phyloP scores from a whole-genome alignment of 2,329 filamentous ascomycete species.

The Ciborinia camelliae region DNA sequence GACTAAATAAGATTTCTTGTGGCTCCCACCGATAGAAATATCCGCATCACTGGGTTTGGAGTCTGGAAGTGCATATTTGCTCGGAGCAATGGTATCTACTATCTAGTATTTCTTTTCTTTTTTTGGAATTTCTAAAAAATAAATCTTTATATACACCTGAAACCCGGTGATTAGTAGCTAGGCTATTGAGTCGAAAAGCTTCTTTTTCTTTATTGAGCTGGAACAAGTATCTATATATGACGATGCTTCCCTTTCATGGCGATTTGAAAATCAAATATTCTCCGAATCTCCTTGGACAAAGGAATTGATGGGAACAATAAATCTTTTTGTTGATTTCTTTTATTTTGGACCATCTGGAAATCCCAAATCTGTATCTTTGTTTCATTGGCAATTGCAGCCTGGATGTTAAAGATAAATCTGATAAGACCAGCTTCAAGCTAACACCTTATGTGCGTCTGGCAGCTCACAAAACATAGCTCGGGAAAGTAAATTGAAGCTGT shows the following conservation, averaged over 20 bases:
- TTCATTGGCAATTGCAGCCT: neutral
- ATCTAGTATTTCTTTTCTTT: no score
- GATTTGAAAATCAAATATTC: neutral
- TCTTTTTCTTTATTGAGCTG: neutral
- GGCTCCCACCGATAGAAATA: no score
- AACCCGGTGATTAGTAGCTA: no score
- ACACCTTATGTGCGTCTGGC: neutral
- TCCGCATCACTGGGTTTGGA: no score
- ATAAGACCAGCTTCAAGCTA: neutral
- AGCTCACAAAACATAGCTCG: no score
- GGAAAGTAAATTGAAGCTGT: no score
- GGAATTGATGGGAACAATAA: neutral
- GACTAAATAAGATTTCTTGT: no score
- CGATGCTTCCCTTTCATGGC: neutral
- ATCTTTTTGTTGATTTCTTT: neutral
- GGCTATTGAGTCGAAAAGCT: neutral
- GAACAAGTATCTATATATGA: neutral
- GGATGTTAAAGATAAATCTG: neutral
- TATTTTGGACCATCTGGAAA: neutral
- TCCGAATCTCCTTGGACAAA: neutral
- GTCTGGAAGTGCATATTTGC: no score
- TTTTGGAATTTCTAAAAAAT: no score
- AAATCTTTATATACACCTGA: no score
- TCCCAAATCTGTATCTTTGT: neutral
- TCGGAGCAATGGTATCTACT: no score